A percentile compares a stretch with the other conserved stretches of the same genome.
Evolutionary conservation across 495 filamentous ascomycete species (phyloP).

Genomic region (Parathielavia hyrcaniae): DNA sequence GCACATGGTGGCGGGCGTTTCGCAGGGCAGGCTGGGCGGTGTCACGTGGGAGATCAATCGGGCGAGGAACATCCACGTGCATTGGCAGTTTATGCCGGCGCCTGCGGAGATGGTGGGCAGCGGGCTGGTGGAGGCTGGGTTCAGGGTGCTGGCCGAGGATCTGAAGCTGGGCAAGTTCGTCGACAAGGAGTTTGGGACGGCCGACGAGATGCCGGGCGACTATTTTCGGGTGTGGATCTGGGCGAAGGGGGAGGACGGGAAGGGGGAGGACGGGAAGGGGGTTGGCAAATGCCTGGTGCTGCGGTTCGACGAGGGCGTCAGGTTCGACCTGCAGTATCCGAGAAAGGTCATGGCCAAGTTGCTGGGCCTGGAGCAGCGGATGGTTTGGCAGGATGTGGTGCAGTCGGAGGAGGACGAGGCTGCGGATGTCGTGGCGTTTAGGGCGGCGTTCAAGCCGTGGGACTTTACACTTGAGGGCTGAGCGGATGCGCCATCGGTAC

Average conservation of each 20-base stretch:
- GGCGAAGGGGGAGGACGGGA: conserved; percentile 43
- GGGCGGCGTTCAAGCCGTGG: conserved; percentile 75
- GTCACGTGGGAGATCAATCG: conserved; percentile 90
- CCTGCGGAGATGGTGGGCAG: conserved; percentile 54
- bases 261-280: conserved; percentile 31
- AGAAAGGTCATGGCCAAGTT: conserved; percentile 82
- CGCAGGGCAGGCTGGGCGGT: conserved; percentile 56
- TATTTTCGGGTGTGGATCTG: conserved; percentile 85
- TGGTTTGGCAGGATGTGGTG: conserved; percentile 74
- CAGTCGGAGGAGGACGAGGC: conserved; percentile 73
- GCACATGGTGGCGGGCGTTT: conserved; percentile 54
- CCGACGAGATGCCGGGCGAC: conserved; percentile 52
- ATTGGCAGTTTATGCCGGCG: conserved; percentile 92
- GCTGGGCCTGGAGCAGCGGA: conserved; percentile 63
- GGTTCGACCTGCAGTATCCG: conserved; percentile 59
- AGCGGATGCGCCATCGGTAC: neutral
- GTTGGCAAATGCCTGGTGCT: conserved; percentile 46
- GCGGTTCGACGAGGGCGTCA: conserved; percentile 40
- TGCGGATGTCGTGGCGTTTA: conserved; percentile 72
- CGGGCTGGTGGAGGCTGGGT: conserved; percentile 72
- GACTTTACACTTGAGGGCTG: conserved; percentile 56
- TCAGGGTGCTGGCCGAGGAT: conserved; percentile 79
- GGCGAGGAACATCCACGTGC: conserved; percentile 68
- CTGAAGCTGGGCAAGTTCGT: conserved; percentile 55
- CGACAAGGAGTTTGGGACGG: conserved; percentile 35